A percentile compares a stretch with the other conserved stretches of the same genome.
phyloP scores from a whole-genome alignment of 179 eudicot genomes.

The Heliamphora pulchella region DNA sequence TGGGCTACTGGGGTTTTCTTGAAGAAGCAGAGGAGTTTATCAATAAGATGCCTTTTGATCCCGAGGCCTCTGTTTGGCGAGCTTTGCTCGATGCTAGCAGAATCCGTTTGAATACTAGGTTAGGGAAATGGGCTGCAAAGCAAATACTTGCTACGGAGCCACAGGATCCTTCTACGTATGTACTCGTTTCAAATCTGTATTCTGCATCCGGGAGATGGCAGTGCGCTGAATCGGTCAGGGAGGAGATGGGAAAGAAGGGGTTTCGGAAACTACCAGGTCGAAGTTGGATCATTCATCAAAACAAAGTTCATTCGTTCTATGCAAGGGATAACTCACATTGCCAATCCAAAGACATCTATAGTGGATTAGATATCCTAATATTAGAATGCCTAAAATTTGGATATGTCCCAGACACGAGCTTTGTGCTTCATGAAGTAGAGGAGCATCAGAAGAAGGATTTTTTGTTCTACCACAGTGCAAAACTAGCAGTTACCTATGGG shows the following conservation, averaged over 20 bases:
- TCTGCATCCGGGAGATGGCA: constrained; percentile 91
- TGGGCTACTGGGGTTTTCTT: constrained; percentile 64
- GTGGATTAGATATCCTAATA: constrained; percentile 64
- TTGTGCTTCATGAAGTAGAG: constrained; percentile 92
- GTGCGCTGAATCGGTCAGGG: constrained; percentile 58
- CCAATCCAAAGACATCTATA: constrained; percentile 54
- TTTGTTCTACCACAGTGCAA: constrained; percentile 81
- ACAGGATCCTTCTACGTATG: constrained; percentile 54
- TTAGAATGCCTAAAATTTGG: constrained; percentile 75
- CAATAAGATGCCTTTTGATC: constrained; percentile 51
- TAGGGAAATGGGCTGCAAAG: constrained; percentile 50
- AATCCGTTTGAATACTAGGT: constrained; percentile 26
- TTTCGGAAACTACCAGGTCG: constrained; percentile 55
- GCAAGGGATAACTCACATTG: constrained; percentile 67
- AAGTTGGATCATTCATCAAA: constrained; percentile 68
- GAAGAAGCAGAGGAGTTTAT: constrained; percentile 72
- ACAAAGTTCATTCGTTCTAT: constrained; percentile 60
- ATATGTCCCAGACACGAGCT: constrained; percentile 84
- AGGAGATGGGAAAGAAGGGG: constrained; percentile 66
- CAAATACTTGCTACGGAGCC: constrained; percentile 59
- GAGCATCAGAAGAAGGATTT: constrained; percentile 78
- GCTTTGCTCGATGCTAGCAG: constrained; percentile 71
- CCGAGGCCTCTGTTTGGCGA: constrained; percentile 59
- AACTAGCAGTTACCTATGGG: constrained; percentile 66
- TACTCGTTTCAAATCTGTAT: constrained; percentile 64